phyloP scores from a whole-genome alignment of 495 filamentous ascomycete species.

The Trypethelium eluteriae region DNA sequence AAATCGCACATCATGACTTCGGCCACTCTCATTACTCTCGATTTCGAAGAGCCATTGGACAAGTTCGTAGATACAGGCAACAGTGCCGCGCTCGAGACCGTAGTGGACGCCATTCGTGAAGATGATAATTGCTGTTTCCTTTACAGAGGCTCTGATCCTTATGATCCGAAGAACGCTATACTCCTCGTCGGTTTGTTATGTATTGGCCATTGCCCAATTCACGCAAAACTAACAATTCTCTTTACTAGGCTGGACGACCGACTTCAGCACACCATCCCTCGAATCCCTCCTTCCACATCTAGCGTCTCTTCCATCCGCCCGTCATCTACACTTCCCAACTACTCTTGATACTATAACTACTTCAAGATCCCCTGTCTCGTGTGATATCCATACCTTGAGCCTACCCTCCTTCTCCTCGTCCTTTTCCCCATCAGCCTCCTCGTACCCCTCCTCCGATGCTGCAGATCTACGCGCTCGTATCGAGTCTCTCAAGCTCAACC shows the following conservation, averaged over 20 bases:
- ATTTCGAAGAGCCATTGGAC: neutral
- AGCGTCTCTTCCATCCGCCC: neutral
- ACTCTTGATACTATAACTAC: neutral
- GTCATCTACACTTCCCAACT: neutral
- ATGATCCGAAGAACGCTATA: neutral
- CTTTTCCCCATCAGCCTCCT: neutral
- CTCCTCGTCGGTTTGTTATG: neutral
- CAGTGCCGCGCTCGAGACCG: neutral
- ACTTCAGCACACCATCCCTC: neutral
- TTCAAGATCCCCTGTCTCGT: neutral
- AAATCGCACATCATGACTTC: neutral
- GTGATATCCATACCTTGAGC: neutral
- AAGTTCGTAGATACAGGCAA: neutral
- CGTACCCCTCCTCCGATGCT: neutral
- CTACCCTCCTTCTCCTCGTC: neutral
- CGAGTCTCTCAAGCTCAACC: neutral
- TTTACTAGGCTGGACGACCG: slow-evolving; percentile 4
- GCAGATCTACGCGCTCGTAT: neutral
- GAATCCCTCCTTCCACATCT: slow-evolving; percentile 2
- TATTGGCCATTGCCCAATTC: too few species aligned
- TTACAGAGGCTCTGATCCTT: neutral
- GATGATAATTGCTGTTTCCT: neutral
- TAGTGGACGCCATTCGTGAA: neutral
- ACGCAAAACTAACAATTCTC: neutral
- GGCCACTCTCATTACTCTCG: slow-evolving; percentile 4